These are phyloP conservation scores for Chloromonas sp. DNA, from an alignment of 163 green algal genomes.

Conservation along the genomic window DNA sequence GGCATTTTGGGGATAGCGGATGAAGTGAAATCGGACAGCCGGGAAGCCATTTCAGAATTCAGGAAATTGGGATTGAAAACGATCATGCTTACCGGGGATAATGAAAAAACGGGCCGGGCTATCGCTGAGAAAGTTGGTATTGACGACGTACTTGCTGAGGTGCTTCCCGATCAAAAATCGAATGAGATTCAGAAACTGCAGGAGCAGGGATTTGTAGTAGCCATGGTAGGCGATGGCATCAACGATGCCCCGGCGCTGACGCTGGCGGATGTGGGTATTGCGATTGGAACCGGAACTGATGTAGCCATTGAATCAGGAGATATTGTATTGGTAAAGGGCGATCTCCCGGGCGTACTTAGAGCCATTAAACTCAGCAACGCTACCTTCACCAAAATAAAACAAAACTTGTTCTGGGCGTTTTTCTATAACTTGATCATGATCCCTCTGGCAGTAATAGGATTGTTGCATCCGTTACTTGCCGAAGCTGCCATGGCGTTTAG, in stretches of 20 bases:
- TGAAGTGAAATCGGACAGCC: no score
- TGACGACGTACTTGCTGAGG: not conserved
- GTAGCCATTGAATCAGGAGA: constrained; percentile 53
- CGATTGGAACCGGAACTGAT: constrained; percentile 54
- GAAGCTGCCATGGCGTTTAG: constrained; percentile 77
- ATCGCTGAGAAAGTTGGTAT: not conserved
- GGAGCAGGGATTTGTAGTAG: constrained; percentile 35
- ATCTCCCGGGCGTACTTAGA: constrained; percentile 63
- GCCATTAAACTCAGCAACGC: constrained; percentile 71
- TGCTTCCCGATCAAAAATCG: not conserved
- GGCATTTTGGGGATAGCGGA: no score
- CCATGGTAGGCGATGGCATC: constrained; percentile 66
- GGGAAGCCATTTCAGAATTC: no score
- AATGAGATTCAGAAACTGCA: constrained; percentile 27
- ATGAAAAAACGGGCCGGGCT: not conserved
- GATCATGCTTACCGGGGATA: not conserved
- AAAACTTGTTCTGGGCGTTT: constrained; percentile 84
- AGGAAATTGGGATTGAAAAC: no score
- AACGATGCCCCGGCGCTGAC: constrained; percentile 63
- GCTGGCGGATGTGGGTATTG: constrained; percentile 53
- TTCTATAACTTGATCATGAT: constrained; percentile 60
- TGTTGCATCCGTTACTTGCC: constrained; percentile 47
- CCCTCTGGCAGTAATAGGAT: constrained; percentile 41
- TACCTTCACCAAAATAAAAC: constrained; percentile 70
- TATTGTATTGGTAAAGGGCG: constrained; percentile 47